Base-by-base conservation (phyloP, 306 rosid species). In the Alnus glutinosa region DNA sequence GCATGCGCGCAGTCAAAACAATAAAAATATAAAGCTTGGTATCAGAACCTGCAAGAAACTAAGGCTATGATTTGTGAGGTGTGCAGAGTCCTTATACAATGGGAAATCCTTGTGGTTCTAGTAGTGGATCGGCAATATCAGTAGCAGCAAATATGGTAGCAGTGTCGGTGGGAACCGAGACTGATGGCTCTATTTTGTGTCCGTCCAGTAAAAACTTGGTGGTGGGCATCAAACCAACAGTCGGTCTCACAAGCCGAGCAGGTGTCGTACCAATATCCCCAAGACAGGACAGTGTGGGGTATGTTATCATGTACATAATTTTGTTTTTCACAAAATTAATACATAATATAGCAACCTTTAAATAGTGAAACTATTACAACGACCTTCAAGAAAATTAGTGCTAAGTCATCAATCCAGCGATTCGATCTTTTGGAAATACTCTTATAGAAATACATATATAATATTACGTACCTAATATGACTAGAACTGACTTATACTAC, bases 101-200 rank as follows among this genome's bases (percentile, higher is more conserved):
- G 12, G 89, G 49, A 23, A 55, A 42, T 19, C 87, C 89, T 10
- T 88, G 89, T 76, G 89, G 94, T 15, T 88, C 94, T 8, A 88
- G 94, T 32, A 81, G 88, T 78, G 88, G 89, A 32, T 36, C 94
- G 14, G 85, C 94, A 46, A 87, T 88, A 74, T 87, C 89, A 13
- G 83, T 69, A 4, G 84, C 92, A 0, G 85, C 95, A 23, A 87
- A 87, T 58, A 55, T 87, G 72, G 92, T 69, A 16, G 39, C 87
- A 7, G 79, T 84, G 10, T 74, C 92, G 28, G 34, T 91, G 1
- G 95, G 90, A 7, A 84, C 87, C 12, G 86, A 89, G 67, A 89
- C 92, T 3, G 81, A 80, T 70, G 88, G 88, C 0, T 91, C 91
- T 2, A 84, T 87, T 19, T n/a, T 85, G 18, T 83, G 89, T 49